These are phyloP conservation scores for Exophiala spinifera DNA, from an alignment of 2,329 filamentous ascomycete genomes.

Conservation along the genomic window DNA sequence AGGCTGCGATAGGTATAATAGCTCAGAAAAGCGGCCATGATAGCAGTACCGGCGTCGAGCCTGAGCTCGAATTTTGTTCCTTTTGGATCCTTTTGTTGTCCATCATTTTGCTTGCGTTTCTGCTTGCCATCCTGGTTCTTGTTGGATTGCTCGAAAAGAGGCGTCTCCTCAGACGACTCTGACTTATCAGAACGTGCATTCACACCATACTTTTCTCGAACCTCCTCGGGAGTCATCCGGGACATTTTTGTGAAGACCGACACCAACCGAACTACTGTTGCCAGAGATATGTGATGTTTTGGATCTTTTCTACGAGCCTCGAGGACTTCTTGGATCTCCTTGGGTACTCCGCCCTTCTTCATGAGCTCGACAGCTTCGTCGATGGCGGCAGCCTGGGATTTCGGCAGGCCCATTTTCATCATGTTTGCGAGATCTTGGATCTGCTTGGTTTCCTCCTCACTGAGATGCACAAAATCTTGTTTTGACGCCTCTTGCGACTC, in stretches of 20 bases:
- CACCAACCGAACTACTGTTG: constrained; percentile 60
- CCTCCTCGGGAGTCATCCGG: constrained; percentile 47
- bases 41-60: constrained; percentile 53
- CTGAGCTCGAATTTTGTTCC: constrained; percentile 47
- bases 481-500: constrained; percentile 34
- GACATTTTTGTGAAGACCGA: constrained; percentile 56
- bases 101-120: constrained; percentile 31
- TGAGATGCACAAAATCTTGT: constrained; percentile 47
- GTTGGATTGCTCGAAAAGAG: constrained; percentile 27
- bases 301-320: constrained; percentile 48
- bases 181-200: constrained; percentile 26
- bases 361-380: constrained; percentile 61
- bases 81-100: constrained; percentile 35
- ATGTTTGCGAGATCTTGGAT: constrained; percentile 57
- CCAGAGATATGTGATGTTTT: constrained; percentile 49
- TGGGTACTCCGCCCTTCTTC: constrained; percentile 66
- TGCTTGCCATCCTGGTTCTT: constrained; percentile 33
- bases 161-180: constrained; percentile 21
- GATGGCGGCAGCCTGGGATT: constrained; percentile 59
- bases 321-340: constrained; percentile 64
- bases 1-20: constrained; percentile 64
- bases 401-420: constrained; percentile 59
- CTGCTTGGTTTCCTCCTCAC: constrained; percentile 54
- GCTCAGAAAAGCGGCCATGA: constrained; percentile 58
- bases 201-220: constrained; percentile 35